Evolutionary conservation across 257 asterid species (phyloP).

Genomic region (Solanum rostratum): DNA sequence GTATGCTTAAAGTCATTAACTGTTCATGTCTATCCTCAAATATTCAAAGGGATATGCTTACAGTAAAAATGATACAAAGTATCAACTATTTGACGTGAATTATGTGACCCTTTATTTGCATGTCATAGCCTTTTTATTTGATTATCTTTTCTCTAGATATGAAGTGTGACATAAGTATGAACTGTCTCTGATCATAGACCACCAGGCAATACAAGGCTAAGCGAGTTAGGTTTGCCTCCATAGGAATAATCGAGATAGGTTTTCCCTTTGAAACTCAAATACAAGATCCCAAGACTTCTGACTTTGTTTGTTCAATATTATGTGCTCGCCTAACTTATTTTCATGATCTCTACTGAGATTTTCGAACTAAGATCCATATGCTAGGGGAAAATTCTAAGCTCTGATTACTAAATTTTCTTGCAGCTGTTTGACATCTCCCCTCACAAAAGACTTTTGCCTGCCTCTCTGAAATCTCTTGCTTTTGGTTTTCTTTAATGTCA

Average conservation of each 20-base stretch:
- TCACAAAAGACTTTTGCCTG: background rate
- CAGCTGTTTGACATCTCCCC: background rate
- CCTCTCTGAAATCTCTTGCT: background rate
- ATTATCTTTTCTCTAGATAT: background rate
- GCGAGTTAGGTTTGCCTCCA: background rate
- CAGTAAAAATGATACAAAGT: background rate
- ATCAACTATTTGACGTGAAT: background rate
- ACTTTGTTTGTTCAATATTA: background rate
- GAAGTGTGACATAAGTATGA: background rate
- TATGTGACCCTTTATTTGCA: background rate
- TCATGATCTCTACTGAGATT: background rate
- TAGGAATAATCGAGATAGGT: background rate
- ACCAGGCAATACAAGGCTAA: background rate
- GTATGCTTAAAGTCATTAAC: slow-evolving; percentile 17
- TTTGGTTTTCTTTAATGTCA: background rate
- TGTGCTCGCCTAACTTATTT: background rate
- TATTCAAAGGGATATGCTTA: background rate
- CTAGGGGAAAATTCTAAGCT: background rate
- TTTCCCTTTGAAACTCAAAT: background rate
- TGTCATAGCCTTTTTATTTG: background rate
- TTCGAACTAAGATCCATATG: background rate
- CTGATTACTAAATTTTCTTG: background rate
- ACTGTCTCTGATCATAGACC: background rate
- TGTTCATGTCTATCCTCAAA: background rate
- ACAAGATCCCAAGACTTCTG: background rate